Conservation (phyloP, 352 stramenopile species). For the Phytophthora crassamura region DNA sequence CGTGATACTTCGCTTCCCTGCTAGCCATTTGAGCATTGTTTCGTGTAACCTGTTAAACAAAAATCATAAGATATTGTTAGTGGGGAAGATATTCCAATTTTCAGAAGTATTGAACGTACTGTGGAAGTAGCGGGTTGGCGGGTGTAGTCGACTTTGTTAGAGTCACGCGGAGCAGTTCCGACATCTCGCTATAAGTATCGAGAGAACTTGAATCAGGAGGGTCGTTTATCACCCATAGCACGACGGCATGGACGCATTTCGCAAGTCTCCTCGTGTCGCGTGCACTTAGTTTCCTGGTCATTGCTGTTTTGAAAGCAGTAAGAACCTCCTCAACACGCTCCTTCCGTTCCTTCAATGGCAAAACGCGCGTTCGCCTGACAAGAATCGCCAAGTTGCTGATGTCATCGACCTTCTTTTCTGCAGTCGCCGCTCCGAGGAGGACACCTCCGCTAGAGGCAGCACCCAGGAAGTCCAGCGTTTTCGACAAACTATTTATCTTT, state of each 20-base stretch:
- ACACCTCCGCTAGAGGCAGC: neutral
- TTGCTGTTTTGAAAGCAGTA: neutral
- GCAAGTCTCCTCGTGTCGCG: neutral
- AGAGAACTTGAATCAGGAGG: neutral
- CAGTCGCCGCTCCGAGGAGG: neutral
- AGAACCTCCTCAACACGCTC: neutral
- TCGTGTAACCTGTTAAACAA: neutral
- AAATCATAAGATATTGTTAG: too few relatives aligned
- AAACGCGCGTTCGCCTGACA: neutral
- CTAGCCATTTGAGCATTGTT: slow-evolving; percentile 1
- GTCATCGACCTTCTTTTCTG: neutral
- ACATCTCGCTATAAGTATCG: neutral
- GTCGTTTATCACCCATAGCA: slow-evolving; percentile 2
- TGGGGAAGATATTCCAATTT: too few relatives aligned
- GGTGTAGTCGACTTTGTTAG: neutral
- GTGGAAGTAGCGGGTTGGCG: neutral
- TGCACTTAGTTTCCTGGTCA: neutral
- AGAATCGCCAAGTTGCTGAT: neutral
- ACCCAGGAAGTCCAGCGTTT: neutral
- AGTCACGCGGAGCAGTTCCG: too few relatives aligned
- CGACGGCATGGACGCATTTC: neutral
- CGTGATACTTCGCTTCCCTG: neutral
- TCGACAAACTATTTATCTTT: too few relatives aligned
- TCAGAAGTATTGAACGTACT: neutral
- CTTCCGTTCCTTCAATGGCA: neutral